A percentile compares a stretch with the other conserved stretches of the same genome.
phyloP scores from a whole-genome alignment of 225 moss, liverwort and hornwort genomes.

The Pseudoscleropodium purum region DNA sequence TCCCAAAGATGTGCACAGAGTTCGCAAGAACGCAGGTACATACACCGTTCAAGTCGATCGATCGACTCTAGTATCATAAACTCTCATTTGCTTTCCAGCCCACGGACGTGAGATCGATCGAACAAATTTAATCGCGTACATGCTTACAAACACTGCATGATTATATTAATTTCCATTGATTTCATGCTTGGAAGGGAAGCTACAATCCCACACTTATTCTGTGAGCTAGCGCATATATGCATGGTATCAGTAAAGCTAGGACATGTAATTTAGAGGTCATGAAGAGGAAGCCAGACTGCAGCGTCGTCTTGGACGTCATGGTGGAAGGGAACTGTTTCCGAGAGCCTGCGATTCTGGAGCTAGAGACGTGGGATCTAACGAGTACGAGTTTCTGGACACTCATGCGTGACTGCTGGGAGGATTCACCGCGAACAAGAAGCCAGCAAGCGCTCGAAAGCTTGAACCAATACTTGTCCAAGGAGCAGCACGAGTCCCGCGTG shows the following conservation, averaged over 20 bases:
- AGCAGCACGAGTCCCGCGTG: background rate
- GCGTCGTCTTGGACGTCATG: background rate
- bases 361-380: background rate
- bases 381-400: background rate
- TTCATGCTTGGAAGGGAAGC: background rate
- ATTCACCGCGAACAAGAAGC: background rate
- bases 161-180: background rate
- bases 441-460: background rate
- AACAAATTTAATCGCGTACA: background rate
- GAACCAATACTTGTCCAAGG: background rate
- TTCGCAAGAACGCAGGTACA: background rate
- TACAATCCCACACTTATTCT: background rate
- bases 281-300: background rate
- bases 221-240: background rate
- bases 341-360: background rate
- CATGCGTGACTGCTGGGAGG: background rate
- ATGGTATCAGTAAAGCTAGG: background rate
- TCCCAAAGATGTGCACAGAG: background rate
- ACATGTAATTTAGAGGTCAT: background rate
- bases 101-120: background rate
- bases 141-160: background rate
- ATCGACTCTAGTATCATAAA: background rate
- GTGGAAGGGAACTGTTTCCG: background rate
- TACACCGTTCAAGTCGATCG: background rate
- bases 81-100: background rate